phyloP scores from a whole-genome alignment of 2,329 filamentous ascomycete species.

The Aureobasidium sp. region DNA sequence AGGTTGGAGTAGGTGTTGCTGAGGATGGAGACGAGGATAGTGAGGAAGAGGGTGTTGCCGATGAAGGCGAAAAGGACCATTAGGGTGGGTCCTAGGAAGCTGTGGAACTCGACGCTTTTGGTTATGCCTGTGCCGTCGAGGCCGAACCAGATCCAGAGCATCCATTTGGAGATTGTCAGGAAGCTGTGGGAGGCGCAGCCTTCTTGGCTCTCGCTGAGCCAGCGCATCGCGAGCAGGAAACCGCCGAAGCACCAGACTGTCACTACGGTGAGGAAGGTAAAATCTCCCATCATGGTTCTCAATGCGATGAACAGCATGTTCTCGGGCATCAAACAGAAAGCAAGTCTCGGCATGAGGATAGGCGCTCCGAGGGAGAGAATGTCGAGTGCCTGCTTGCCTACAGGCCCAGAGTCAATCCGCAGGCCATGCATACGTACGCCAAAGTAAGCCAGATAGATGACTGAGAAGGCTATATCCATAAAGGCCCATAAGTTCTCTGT shows the following conservation, averaged over 20 bases:
- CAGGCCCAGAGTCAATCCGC: constrained; percentile 39
- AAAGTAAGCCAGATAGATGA: constrained; percentile 64
- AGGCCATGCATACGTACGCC: constrained; percentile 60
- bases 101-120: constrained; percentile 62
- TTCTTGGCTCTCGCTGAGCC: constrained; percentile 60
- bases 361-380: constrained; percentile 74
- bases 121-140: constrained; percentile 61
- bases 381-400: constrained; percentile 63
- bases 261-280: constrained; percentile 67
- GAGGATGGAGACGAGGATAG: constrained; percentile 79
- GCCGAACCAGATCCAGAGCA: constrained; percentile 90
- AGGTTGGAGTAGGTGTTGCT: constrained; percentile 78
- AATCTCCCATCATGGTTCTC: constrained; percentile 79
- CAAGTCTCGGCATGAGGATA: constrained; percentile 68
- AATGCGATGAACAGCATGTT: constrained; percentile 78
- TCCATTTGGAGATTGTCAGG: constrained; percentile 77
- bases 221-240: constrained; percentile 70
- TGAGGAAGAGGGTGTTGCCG: constrained; percentile 82
- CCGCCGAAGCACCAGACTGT: constrained; percentile 79
- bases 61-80: constrained; percentile 83
- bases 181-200: constrained; percentile 34
- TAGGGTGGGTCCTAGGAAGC: constrained; percentile 67
- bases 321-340: constrained; percentile 76
- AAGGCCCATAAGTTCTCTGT: constrained; percentile 88
- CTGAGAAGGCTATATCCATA: constrained; percentile 70